Base-by-base conservation (phyloP, 257 asterid genomes). In the Petunia secreta region DNA sequence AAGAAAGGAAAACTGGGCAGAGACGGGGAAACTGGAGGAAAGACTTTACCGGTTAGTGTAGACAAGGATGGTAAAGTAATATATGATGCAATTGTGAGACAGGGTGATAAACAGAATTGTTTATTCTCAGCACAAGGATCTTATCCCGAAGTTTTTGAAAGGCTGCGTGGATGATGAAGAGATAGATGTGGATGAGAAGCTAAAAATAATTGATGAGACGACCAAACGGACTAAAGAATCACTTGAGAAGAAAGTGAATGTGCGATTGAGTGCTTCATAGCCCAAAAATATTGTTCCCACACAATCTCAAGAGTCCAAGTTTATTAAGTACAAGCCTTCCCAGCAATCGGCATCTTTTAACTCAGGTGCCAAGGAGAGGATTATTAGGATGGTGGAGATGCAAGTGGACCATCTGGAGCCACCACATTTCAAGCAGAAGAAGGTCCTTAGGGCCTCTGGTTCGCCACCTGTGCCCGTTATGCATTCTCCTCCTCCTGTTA, bases 381-480 rank as follows among this genome's bases (percentile, higher is more conserved):
- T 25, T 25, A 25, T 25, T 25, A 25, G 25, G 25, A 25, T 25
- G 25, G 25, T 25, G 25, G n/a, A n/a, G n/a, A n/a, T n/a, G n/a
- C n/a, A n/a, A 25, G 25, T 25, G 25, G 25, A 25, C 25, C 25
- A 25, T 16, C 44, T 94, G 87, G 97, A 94, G 86, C 98, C 97
- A 63, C 98, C 97, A 4, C 91, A 91, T 87, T 94, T 94, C 79
- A 94, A 94, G 82, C 96, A 94, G 79, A 94, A 94, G 92, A 86
- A 92, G 84, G 94, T 94, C 63, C 98, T 95, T 0, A 92, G 87
- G 80, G 98, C 98, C n/a, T 90, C 98, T 2, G 96, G 97, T 38
- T 94, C 98, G 25, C 98, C 98, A 5, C 98, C 97, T 0, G 98
- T 94, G 69, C 97, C 98, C 0, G 94, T 94, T 39, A 94, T 94